Percentiles rank a stretch among this genome's conserved stretches.
Conservation (phyloP, 1,139 yeast species). For the Geotrichum reessii region DNA sequence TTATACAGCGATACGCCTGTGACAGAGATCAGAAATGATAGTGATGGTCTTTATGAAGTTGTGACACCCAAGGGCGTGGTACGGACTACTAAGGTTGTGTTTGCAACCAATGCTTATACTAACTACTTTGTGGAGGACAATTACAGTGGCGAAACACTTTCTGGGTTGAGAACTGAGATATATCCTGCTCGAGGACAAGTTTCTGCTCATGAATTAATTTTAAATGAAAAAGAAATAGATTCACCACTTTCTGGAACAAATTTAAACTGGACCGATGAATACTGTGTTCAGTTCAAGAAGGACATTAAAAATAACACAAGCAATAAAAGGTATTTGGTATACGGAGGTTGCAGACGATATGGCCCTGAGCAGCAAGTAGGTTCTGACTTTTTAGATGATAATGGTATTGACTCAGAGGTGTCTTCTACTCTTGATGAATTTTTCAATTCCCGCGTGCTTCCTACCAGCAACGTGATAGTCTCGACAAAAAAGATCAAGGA, state of each 20-base stretch:
- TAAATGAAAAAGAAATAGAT: background rate
- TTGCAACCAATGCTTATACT: slow-evolving; percentile 43
- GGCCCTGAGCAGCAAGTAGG: slow-evolving; percentile 23
- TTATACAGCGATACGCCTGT: slow-evolving; percentile 41
- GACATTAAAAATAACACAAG: slow-evolving; percentile 9
- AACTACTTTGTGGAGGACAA: slow-evolving; percentile 29
- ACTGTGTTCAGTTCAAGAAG: slow-evolving; percentile 23
- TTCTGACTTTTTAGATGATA: slow-evolving; percentile 22
- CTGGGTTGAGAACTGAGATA: slow-evolving; percentile 15
- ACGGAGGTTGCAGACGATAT: slow-evolving; percentile 31
- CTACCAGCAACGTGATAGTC: background rate
- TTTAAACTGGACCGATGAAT: slow-evolving; percentile 27
- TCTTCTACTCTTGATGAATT: slow-evolving; percentile 22
- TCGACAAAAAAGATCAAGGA: slow-evolving; percentile 19
- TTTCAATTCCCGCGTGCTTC: slow-evolving; percentile 21
- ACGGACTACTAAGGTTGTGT: slow-evolving; percentile 35
- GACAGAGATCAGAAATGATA: slow-evolving; percentile 19
- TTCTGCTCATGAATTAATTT: slow-evolving; percentile 16
- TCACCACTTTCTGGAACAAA: slow-evolving; percentile 15
- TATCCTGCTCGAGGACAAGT: slow-evolving; percentile 31
- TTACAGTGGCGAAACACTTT: background rate
- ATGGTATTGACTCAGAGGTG: slow-evolving; percentile 20
- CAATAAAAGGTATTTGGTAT: slow-evolving; percentile 20
- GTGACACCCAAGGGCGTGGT: slow-evolving; percentile 36
- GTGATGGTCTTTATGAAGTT: slow-evolving; percentile 27